Evolutionary conservation across 768 basidiomycete genomes (phyloP).

Genomic region (Amanita brunnescens): DNA sequence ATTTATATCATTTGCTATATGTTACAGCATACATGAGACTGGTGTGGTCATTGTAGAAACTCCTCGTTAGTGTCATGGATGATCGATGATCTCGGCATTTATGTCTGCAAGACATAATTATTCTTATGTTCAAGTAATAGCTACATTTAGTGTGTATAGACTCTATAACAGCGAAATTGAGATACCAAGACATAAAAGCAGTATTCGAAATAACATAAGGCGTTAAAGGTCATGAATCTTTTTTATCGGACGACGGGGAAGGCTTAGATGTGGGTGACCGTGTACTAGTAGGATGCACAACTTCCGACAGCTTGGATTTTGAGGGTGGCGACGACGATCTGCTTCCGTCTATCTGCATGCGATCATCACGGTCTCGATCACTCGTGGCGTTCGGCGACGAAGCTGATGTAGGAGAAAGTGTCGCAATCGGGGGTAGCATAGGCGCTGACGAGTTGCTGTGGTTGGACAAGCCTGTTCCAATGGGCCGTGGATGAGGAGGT

Average conservation of each 20-base stretch:
- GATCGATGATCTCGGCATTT: no score
- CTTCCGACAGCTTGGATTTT: conserved; percentile 44
- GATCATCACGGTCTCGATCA: conserved; percentile 38
- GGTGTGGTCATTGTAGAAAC: no score
- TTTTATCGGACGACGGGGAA: conserved; percentile 46
- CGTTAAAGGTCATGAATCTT: conserved; percentile 15
- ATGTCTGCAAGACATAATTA: not conserved
- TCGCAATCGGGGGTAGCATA: conserved; percentile 64
- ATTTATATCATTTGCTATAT: no score
- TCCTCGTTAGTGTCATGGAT: no score
- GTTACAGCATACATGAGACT: no score
- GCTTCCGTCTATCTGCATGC: conserved; percentile 46
- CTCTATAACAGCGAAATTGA: conserved; percentile 5
- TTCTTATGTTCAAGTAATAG: not conserved
- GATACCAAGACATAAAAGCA: conserved; percentile 6
- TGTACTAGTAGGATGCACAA: conserved; percentile 37
- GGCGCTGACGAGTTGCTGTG: conserved; percentile 27
- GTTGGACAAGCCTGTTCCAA: conserved; percentile 44
- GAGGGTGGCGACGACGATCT: conserved; percentile 43
- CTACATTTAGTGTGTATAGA: conserved; percentile 2
- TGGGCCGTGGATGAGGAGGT: conserved; percentile 68
- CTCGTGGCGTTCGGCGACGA: conserved; percentile 37
- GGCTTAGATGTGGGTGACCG: conserved; percentile 46
- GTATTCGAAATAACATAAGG: conserved; percentile 7
- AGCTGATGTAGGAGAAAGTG: conserved; percentile 52